Percentiles rank a stretch among this genome's conserved stretches.
phyloP scores from a whole-genome alignment of 192 early-diverging fungal genomes.

The Pilaira anomala region DNA sequence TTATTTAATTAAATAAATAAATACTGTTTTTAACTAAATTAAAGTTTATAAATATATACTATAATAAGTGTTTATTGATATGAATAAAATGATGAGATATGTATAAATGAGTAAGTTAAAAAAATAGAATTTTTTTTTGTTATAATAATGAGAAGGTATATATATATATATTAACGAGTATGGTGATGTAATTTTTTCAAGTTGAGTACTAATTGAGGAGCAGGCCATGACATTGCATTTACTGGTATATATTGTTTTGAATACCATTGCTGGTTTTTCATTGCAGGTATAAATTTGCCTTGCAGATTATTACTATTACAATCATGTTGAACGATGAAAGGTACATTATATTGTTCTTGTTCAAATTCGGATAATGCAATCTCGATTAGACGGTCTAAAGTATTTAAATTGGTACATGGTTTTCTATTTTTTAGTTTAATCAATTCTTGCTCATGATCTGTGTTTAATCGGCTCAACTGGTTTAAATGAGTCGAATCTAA shows the following conservation, averaged over 20 bases:
- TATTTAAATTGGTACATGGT: not conserved
- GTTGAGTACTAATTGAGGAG: constrained; percentile 1
- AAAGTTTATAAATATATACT: not conserved
- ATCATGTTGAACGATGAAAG: not conserved
- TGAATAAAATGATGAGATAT: not conserved
- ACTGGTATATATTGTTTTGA: constrained; percentile 1
- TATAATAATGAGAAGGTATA: too few relatives aligned
- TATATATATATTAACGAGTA: not conserved
- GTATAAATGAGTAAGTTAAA: too few relatives aligned
- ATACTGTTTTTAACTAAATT: too few relatives aligned
- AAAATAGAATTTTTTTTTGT: too few relatives aligned
- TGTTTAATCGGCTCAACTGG: not conserved
- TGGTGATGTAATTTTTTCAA: not conserved
- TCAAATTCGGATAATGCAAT: constrained; percentile 1
- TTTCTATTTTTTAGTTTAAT: not conserved
- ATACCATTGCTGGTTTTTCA: constrained; percentile 7
- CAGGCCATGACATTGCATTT: constrained; percentile 8
- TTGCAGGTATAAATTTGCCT: not conserved
- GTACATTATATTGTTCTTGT: not conserved
- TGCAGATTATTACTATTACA: not conserved
- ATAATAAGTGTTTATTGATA: not conserved
- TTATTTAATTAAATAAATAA: too few relatives aligned
- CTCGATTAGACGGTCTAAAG: not conserved
- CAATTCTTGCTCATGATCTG: not conserved
- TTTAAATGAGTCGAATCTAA: not conserved